Evolutionary conservation across 495 filamentous ascomycete species (phyloP).

Genomic region (Tuber borchii): DNA sequence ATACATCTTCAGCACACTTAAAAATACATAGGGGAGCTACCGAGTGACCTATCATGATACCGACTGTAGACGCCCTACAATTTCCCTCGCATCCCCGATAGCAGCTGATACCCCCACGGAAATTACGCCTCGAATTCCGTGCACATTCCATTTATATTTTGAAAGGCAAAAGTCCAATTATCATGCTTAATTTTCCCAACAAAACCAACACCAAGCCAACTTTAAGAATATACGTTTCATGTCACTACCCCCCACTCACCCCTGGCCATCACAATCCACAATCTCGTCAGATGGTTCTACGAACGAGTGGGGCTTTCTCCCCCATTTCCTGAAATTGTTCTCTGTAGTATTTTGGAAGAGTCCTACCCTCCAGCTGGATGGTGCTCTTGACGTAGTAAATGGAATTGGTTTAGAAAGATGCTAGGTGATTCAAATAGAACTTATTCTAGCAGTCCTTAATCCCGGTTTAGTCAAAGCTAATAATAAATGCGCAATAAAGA

Average conservation of each 20-base stretch:
- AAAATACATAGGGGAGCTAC: neutral
- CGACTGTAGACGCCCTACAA: neutral
- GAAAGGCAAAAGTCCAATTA: neutral
- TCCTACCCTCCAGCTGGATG: neutral
- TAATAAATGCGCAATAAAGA: neutral
- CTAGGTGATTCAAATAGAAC: neutral
- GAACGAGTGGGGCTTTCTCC: neutral
- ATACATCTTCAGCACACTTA: neutral
- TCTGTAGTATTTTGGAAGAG: too few relatives aligned
- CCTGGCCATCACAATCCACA: neutral
- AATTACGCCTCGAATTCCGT: neutral
- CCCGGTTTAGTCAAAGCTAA: neutral
- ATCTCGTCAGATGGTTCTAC: neutral
- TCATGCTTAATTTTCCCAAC: neutral
- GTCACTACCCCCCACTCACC: neutral
- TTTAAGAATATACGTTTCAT: neutral
- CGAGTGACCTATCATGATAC: neutral
- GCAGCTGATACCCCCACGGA: neutral
- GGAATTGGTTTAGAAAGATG: neutral
- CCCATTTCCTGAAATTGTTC: neutral
- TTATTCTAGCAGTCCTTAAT: neutral
- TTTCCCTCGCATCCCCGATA: neutral
- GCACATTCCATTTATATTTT: neutral
- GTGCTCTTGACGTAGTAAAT: neutral
- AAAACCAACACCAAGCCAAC: too few relatives aligned